Conservation (phyloP, 2,329 filamentous ascomycete genomes). For the Pleurostoma richardsiae region DNA sequence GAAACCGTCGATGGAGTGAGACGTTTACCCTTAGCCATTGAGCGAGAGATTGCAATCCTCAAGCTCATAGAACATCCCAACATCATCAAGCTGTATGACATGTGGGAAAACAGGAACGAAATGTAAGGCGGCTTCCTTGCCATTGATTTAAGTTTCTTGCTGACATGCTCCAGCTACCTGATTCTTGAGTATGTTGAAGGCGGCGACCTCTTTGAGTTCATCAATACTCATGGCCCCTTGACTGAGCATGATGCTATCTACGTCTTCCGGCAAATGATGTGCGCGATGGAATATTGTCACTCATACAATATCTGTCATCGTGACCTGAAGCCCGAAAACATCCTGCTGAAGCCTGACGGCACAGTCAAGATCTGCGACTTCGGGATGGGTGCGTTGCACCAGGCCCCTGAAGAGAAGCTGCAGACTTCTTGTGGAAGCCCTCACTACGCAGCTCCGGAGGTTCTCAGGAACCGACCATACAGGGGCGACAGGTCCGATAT, state of each 20-base stretch:
- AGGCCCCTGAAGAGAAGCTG: constrained; percentile 72
- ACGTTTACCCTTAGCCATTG: constrained; percentile 80
- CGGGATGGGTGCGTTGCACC: constrained; percentile 89
- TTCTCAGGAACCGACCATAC: constrained; percentile 73
- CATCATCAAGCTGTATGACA: constrained; percentile 90
- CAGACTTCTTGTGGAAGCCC: constrained; percentile 92
- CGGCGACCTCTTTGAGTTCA: constrained; percentile 80
- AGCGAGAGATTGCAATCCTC: constrained; percentile 94
- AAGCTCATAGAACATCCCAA: constrained; percentile 94
- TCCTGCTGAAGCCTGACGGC: constrained; percentile 70
- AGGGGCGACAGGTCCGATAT: constrained; percentile 84
- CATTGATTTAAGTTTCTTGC: constrained; percentile 1
- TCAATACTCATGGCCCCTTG: constrained; percentile 68
- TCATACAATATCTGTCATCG: constrained; percentile 93
- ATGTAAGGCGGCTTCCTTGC: constrained; percentile 56
- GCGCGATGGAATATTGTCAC: constrained; percentile 88
- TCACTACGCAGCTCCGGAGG: constrained; percentile 92
- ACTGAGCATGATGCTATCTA: constrained; percentile 74
- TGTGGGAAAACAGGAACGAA: constrained; percentile 95
- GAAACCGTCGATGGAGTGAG: constrained; percentile 55
- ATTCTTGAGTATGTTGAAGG: constrained; percentile 86
- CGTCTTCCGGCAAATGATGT: constrained; percentile 90
- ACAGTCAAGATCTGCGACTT: constrained; percentile 95
- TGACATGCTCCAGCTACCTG: constrained; percentile 62
- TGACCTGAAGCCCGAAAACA: constrained; percentile 96